phyloP scores from a whole-genome alignment of 1,139 yeast genomes.

The Magnusiomyces ingens region DNA sequence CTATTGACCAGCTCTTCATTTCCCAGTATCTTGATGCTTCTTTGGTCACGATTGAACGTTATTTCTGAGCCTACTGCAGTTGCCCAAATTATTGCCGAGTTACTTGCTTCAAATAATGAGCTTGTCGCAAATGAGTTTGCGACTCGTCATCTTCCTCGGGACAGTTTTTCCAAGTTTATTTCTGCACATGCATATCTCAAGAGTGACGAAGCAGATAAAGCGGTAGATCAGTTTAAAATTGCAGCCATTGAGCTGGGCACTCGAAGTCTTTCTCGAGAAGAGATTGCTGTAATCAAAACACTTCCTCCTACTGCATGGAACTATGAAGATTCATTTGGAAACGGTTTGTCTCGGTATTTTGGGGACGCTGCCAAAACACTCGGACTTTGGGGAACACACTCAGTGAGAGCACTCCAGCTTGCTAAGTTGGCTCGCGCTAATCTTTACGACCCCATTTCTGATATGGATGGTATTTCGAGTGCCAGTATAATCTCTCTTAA shows the following conservation, averaged over 20 bases:
- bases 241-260: conserved; percentile 19
- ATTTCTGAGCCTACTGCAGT: conserved; percentile 2
- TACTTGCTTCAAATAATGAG: conserved; percentile 2
- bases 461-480: too few relatives aligned
- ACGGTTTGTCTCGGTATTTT: conserved; percentile 16
- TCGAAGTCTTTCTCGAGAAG: conserved; percentile 7
- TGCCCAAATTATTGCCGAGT: conserved; percentile 4
- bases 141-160: conserved; percentile 18
- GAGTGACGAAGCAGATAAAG: conserved; percentile 18
- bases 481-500: background rate
- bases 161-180: conserved; percentile 22
- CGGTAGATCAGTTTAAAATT: conserved; percentile 17
- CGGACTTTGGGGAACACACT: conserved; percentile 37
- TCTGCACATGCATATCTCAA: conserved; percentile 21
- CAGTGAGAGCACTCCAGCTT: conserved; percentile 32
- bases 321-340: conserved; percentile 14
- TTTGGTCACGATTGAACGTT: conserved; percentile 1
- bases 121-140: background rate
- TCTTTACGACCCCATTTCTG: background rate
- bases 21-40: background rate
- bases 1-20: background rate
- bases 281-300: conserved; percentile 10
- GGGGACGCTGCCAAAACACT: conserved; percentile 10
- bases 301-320: conserved; percentile 8
- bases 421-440: conserved; percentile 15